A percentile compares a stretch with the other conserved stretches of the same genome.
phyloP scores from a whole-genome alignment of 305 asterid genomes.

The Caryopteris hybrid region DNA sequence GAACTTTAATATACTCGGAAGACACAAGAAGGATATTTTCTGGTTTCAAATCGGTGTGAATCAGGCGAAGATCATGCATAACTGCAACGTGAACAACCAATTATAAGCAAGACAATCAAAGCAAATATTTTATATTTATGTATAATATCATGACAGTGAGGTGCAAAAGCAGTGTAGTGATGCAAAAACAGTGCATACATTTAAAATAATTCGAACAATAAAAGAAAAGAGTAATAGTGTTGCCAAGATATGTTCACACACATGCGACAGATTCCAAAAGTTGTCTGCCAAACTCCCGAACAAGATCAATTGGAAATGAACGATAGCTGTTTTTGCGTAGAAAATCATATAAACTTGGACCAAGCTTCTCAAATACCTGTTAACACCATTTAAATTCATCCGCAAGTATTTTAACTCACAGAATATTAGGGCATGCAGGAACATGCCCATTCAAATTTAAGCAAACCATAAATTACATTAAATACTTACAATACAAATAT shows the following conservation, averaged over 20 bases:
- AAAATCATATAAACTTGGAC: conserved; percentile 96
- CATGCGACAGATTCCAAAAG: conserved; percentile 99
- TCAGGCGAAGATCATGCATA: conserved; percentile 83
- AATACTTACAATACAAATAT: conserved; percentile 89
- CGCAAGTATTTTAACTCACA: conserved; percentile 51
- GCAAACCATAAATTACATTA: conserved; percentile 37
- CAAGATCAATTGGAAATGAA: conserved; percentile 95
- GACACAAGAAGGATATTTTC: conserved; percentile 91
- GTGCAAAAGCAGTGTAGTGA: conserved; percentile 1
- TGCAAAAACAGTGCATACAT: conserved; percentile 2
- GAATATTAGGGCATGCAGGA: conserved; percentile 34
- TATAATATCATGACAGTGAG: not conserved
- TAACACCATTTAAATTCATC: conserved; percentile 69
- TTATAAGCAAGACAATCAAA: conserved; percentile 11
- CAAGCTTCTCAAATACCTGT: conserved; percentile 99
- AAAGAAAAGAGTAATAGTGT: conserved; percentile 28
- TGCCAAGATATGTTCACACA: conserved; percentile 65
- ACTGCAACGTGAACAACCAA: conserved; percentile 47
- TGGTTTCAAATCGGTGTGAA: conserved; percentile 92
- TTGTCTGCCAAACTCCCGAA: conserved; percentile 92
- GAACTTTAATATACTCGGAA: conserved; percentile 65
- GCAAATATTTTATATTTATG: conserved; percentile 2
- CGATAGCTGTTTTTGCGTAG: conserved; percentile 95
- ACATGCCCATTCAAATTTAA: conserved; percentile 33
- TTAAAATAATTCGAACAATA: conserved; percentile 10